Evolutionary conservation across 208 protist genomes (phyloP).

Genomic region (Blastocrithidia nonstop): DNA sequence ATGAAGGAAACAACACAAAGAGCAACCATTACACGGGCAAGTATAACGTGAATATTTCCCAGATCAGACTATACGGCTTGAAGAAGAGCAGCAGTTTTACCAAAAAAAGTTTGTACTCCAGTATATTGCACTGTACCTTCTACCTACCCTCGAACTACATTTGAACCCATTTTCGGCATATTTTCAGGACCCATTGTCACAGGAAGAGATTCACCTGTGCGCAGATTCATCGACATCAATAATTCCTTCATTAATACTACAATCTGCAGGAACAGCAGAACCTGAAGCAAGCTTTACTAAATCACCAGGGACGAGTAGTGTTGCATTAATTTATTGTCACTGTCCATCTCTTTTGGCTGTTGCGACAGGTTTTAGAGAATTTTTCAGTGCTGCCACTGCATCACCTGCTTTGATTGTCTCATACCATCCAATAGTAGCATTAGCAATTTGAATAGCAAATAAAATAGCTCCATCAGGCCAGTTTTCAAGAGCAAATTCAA

Average conservation of each 20-base stretch:
- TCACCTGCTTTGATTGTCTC: slow-evolving; percentile 89
- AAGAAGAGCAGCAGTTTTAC: slow-evolving; percentile 84
- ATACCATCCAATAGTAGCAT: slow-evolving; percentile 77
- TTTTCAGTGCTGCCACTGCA: slow-evolving; percentile 85
- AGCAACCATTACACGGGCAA: slow-evolving; percentile 46
- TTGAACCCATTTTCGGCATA: slow-evolving; percentile 86
- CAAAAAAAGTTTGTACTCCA: slow-evolving; percentile 88
- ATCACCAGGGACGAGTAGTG: slow-evolving; percentile 88
- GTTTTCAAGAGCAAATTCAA: slow-evolving; percentile 78
- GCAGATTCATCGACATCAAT: slow-evolving; percentile 91
- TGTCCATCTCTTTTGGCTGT: slow-evolving; percentile 68
- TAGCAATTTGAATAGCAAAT: slow-evolving; percentile 70
- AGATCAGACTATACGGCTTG: slow-evolving; percentile 64
- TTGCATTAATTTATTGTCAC: slow-evolving; percentile 65
- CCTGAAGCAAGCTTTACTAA: slow-evolving; percentile 82
- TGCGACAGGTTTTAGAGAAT: slow-evolving; percentile 64
- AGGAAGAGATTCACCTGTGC: slow-evolving; percentile 92
- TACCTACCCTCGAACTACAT: slow-evolving; percentile 63
- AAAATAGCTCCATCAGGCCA: slow-evolving; percentile 77
- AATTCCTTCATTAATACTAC: slow-evolving; percentile 66
- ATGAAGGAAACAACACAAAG: slow-evolving; percentile 39
- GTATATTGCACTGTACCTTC: slow-evolving; percentile 75
- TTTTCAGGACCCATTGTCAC: slow-evolving; percentile 77
- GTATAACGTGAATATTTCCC: slow-evolving; percentile 49
- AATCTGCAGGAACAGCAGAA: slow-evolving; percentile 88